phyloP scores from a whole-genome alignment of 805 yeast species.

The Kluyveromyces nonfermentans region DNA sequence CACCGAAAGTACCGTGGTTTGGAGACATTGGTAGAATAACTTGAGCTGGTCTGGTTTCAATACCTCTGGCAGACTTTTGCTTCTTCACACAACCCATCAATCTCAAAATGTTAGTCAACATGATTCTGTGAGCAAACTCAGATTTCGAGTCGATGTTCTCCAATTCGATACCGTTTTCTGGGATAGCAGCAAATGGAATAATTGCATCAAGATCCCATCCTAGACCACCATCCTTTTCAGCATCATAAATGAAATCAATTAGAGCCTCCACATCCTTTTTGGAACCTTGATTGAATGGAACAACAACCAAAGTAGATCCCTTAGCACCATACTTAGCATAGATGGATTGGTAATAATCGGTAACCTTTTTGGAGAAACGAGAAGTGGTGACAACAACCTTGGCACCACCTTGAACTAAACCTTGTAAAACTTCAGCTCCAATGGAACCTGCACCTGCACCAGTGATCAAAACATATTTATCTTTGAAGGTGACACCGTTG shows the following conservation, averaged over 20 bases:
- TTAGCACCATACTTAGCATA: conserved; percentile 89
- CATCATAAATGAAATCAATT: conserved; percentile 76
- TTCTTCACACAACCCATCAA: conserved; percentile 83
- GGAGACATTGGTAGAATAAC: conserved; percentile 95
- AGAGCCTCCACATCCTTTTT: conserved; percentile 86
- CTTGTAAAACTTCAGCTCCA: conserved; percentile 94
- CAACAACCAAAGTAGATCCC: conserved; percentile 88
- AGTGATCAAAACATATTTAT: conserved; percentile 82
- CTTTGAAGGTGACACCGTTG: conserved; percentile 85
- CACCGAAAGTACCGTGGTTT: conserved; percentile 98
- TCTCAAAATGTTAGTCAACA: conserved; percentile 92
- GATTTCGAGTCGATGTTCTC: conserved; percentile 90
- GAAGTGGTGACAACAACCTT: conserved; percentile 94
- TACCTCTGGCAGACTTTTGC: conserved; percentile 64
- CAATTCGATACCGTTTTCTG: conserved; percentile 95
- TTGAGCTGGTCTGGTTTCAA: conserved; percentile 97
- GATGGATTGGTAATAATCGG: conserved; percentile 90
- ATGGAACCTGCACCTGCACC: conserved; percentile 99
- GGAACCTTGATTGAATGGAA: conserved; percentile 98
- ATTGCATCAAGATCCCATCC: conserved; percentile 97
- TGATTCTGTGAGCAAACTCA: conserved; percentile 96
- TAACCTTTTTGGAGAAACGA: conserved; percentile 84
- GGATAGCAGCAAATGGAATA: conserved; percentile 98
- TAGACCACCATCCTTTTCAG: conserved; percentile 76
- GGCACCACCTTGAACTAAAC: conserved; percentile 95